Base-by-base conservation (phyloP, 495 filamentous ascomycete genomes). In the Trichoderma orchidacearum region DNA sequence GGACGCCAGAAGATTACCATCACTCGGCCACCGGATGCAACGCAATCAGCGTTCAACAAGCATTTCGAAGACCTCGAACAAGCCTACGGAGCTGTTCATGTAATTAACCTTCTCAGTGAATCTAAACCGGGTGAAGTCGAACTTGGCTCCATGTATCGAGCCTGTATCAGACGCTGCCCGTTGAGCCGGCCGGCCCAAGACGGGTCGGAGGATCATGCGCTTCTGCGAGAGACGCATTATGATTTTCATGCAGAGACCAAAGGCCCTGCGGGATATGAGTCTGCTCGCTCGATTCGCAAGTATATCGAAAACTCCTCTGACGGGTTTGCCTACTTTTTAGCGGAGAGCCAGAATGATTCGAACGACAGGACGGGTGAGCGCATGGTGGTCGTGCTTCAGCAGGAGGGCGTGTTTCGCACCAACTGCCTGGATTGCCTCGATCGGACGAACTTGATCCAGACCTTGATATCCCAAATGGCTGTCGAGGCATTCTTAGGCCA, bases 361-460 rank as follows among this genome's bases (percentile, higher is more conserved):
- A 70, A 60, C 30, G 65, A 61, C 25, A 72, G 68, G 52, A 7
- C 23, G 6, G 30, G 15, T 27, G 53, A 27, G 15, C 74, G 78
- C 56, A 81, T 82, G 31, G 77, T 83, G 11, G 83, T 90, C 15
- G 78, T 95, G 25, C 70, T 95, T 17, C 89, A 95, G 62, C 93
- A 98, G 67, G 87, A 94, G 61, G 93, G 93, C 11, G 79, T 97
- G 15, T 98, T 98, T 64, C 81, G 93, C 52, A 96, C 90, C 0
- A 98, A 98, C 61, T 98, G 93, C 65, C 74, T 98, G 25, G 93
- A 98, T 66, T 98, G 93, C 66, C 77, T 98, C 25, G 93, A 98
- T 67, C 81, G 93, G 52, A 98, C 93, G 11, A 98, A 98, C 68
- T 77, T 97, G 27, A 87, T 98, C 18, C 93, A 98, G 68, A 96